phyloP scores from a whole-genome alignment of 805 yeast species.

The Wickerhamiella dianesei region DNA sequence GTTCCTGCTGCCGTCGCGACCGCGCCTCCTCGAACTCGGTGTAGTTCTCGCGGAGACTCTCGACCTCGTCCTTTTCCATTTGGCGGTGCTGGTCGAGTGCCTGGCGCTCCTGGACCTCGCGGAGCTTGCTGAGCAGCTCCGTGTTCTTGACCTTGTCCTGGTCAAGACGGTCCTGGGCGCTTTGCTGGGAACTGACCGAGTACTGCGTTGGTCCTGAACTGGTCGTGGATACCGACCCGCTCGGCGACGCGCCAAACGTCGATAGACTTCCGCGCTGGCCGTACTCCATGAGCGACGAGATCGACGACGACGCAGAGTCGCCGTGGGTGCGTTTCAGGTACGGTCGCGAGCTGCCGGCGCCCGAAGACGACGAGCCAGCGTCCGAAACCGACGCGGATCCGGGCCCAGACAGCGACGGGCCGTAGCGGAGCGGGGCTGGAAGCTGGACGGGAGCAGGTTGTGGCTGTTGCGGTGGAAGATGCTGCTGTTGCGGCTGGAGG shows the following conservation, averaged over 20 bases:
- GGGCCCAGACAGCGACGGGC: background rate
- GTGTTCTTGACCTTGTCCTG: background rate
- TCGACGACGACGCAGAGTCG: background rate
- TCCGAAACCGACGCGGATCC: no score
- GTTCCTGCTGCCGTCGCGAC: background rate
- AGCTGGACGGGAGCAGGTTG: background rate
- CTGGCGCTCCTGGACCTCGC: background rate
- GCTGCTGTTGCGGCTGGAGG: background rate
- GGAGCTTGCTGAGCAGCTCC: background rate
- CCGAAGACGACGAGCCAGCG: no score
- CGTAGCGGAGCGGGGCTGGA: background rate
- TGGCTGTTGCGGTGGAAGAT: background rate
- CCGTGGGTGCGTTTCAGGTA: background rate
- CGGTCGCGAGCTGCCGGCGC: no score
- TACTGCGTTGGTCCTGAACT: background rate
- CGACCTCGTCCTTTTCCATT: background rate
- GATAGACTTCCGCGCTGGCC: background rate
- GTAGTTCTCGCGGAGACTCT: background rate
- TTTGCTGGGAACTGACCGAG: background rate
- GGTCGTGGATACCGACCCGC: background rate
- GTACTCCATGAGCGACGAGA: background rate
- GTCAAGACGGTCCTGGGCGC: constrained; percentile 1
- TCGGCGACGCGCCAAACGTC: background rate
- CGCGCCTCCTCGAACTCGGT: no score
- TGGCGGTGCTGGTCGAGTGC: background rate